Conservation (phyloP, 306 rosid genomes). For the Citrullus mucosospermus region DNA sequence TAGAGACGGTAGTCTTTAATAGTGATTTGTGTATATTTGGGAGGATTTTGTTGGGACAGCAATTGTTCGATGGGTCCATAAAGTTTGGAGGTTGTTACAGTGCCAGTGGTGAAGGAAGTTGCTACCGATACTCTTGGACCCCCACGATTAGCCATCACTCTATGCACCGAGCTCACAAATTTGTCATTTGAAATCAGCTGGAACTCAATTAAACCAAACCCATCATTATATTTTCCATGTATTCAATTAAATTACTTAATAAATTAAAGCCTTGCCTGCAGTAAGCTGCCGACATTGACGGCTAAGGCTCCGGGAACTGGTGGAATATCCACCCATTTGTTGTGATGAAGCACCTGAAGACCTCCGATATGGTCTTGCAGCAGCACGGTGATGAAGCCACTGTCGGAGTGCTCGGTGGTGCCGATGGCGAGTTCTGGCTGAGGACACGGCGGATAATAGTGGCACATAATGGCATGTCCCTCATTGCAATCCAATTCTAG, state of each 20-base stretch:
- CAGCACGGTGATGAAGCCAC: slow-evolving; percentile 16
- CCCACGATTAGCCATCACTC: slow-evolving; percentile 8
- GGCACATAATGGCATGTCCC: neutral
- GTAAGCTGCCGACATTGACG: slow-evolving; percentile 19
- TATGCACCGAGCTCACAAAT: slow-evolving; percentile 14
- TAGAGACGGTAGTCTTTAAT: slow-evolving; percentile 7
- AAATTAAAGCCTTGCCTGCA: slow-evolving; percentile 4
- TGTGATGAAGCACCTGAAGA: slow-evolving; percentile 15
- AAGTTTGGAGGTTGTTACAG: neutral
- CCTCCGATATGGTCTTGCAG: slow-evolving; percentile 29
- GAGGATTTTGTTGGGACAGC: slow-evolving; percentile 30
- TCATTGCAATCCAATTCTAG: slow-evolving; percentile 6
- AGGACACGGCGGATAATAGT: slow-evolving; percentile 36
- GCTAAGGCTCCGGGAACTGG: slow-evolving; percentile 17
- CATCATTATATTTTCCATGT: no score
- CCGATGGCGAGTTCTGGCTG: slow-evolving; percentile 27
- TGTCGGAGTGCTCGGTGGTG: slow-evolving; percentile 13
- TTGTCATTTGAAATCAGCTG: slow-evolving; percentile 23
- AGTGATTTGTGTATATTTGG: slow-evolving; percentile 21
- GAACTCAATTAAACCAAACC: no score
- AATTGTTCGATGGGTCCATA: slow-evolving; percentile 48
- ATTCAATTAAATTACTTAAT: no score
- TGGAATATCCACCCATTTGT: slow-evolving; percentile 22
- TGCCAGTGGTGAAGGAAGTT: neutral
- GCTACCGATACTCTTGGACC: slow-evolving; percentile 18